phyloP scores from a whole-genome alignment of 257 asterid genomes.

The Solanum medicagineum region DNA sequence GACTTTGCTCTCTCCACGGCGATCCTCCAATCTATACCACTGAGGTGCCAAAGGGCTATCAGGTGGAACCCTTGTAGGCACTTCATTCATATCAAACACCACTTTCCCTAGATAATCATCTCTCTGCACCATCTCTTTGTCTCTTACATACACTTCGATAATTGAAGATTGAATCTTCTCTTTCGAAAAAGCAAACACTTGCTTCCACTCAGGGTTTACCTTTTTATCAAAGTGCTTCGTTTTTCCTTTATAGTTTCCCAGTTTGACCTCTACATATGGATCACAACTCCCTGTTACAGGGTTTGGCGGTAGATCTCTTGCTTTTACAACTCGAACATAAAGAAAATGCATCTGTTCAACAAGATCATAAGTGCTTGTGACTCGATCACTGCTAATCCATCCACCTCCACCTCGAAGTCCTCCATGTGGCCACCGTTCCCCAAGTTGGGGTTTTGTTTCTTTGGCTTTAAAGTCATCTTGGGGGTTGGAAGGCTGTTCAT shows the following conservation, averaged over 20 bases:
- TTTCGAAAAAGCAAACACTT: slow-evolving; percentile 3
- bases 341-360: slow-evolving; percentile 80
- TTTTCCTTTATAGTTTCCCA: background rate
- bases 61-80: slow-evolving; percentile 68
- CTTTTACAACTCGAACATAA: slow-evolving; percentile 70
- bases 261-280: background rate
- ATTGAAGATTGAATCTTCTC: slow-evolving; percentile 55
- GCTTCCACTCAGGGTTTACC: background rate
- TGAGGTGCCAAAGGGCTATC: slow-evolving; percentile 77
- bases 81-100: slow-evolving; percentile 59
- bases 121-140: slow-evolving; percentile 36
- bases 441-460: slow-evolving; percentile 61
- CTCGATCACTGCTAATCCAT: slow-evolving; percentile 43
- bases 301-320: slow-evolving; percentile 45
- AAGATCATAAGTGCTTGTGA: slow-evolving; percentile 65
- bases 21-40: slow-evolving; percentile 58
- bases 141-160: slow-evolving; percentile 48
- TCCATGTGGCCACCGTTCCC: slow-evolving; percentile 72
- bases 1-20: slow-evolving; percentile 19
- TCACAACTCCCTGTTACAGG: slow-evolving; percentile 22
- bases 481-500: slow-evolving; percentile 11
- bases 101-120: slow-evolving; percentile 55
- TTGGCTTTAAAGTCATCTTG: slow-evolving; percentile 51
- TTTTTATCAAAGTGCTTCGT: background rate
- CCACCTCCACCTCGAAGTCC: slow-evolving; percentile 56